phyloP scores from a whole-genome alignment of 169 alveolate species.

The Cryptosporidium muris region DNA sequence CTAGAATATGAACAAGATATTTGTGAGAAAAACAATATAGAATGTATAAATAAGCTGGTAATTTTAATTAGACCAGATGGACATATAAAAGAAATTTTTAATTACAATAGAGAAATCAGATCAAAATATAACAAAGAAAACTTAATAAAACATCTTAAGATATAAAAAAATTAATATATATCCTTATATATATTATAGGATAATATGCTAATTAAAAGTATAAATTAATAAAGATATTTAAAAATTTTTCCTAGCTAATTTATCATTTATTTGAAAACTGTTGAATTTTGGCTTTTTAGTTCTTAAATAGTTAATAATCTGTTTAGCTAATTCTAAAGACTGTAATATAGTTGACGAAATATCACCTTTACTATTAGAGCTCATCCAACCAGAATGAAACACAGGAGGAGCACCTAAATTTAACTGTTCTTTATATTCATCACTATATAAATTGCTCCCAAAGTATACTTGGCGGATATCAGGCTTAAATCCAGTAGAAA shows the following conservation, averaged over 20 bases:
- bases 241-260: not conserved
- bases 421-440: not conserved
- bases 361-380: constrained; percentile 58
- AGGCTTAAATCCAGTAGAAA: constrained; percentile 48
- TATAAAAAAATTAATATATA: too few relatives aligned
- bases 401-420: constrained; percentile 3
- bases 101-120: not conserved
- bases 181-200: too few relatives aligned
- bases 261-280: not conserved
- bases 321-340: not conserved
- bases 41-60: not conserved
- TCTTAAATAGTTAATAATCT: constrained; percentile 10
- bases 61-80: constrained; percentile 22
- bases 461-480: constrained; percentile 9
- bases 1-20: constrained; percentile 1
- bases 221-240: too few relatives aligned
- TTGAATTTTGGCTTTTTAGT: constrained; percentile 1
- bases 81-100: not conserved
- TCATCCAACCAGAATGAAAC: constrained; percentile 64
- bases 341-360: constrained; percentile 1
- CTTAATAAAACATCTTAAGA: too few relatives aligned
- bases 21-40: constrained; percentile 3
- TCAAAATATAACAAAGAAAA: too few relatives aligned
- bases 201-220: too few relatives aligned
- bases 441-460: not conserved